A percentile compares a stretch with the other conserved stretches of the same genome.
Evolutionary conservation across 1,139 yeast species (phyloP).

Genomic region (Meyerozyma carpophila): DNA sequence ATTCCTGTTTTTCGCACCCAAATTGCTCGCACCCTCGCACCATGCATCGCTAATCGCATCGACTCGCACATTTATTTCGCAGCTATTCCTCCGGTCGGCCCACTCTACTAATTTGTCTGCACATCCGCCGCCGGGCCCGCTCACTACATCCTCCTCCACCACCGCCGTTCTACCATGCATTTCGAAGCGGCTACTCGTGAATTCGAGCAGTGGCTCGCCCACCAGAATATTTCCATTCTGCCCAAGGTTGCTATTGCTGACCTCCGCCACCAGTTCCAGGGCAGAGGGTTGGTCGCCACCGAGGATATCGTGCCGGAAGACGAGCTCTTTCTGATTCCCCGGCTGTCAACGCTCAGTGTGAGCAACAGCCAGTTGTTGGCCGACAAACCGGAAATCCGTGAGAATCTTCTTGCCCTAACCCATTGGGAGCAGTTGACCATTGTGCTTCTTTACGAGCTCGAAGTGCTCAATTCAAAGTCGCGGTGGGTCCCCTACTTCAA

Average conservation of each 20-base stretch:
- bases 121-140: no score
- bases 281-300: conserved; percentile 71
- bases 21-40: no score
- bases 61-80: no score
- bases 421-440: conserved; percentile 80
- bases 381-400: conserved; percentile 28
- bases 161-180: no score
- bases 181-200: conserved; percentile 25
- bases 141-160: background rate
- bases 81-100: no score
- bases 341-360: conserved; percentile 50
- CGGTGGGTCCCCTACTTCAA: conserved; percentile 68
- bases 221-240: conserved; percentile 43
- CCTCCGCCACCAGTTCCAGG: conserved; percentile 53
- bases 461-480: conserved; percentile 36
- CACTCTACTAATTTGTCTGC: no score
- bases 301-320: conserved; percentile 58
- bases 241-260: conserved; percentile 58
- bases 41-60: no score
- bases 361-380: conserved; percentile 46
- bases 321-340: conserved; percentile 63
- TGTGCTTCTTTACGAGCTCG: conserved; percentile 55
- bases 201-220: conserved; percentile 51
- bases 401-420: conserved; percentile 37
- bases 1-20: no score